phyloP scores from a whole-genome alignment of 1,139 yeast genomes.

The Saccharomyces hybrid region DNA sequence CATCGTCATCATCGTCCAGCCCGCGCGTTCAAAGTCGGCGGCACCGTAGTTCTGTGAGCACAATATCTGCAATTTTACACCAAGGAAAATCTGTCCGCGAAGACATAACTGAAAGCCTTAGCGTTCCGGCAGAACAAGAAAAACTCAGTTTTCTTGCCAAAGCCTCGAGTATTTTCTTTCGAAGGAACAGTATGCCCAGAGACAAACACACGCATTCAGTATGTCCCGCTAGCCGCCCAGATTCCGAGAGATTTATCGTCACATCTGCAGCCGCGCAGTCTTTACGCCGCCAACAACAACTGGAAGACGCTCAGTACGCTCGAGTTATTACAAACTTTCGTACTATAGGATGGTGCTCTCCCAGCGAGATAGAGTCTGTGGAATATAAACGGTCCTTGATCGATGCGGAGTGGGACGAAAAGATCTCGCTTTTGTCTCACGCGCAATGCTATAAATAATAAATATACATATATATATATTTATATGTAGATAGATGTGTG shows the following conservation, averaged over 20 bases:
- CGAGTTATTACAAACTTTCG: neutral
- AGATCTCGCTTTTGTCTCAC: conserved; percentile 6
- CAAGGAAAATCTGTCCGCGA: neutral
- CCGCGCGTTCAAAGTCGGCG: neutral
- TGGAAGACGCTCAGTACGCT: neutral
- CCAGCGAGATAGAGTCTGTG: conserved; percentile 12
- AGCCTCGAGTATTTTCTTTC: neutral
- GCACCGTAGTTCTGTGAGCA: neutral
- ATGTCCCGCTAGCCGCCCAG: neutral
- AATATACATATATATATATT: conserved; percentile 10
- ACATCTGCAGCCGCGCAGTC: neutral
- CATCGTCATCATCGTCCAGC: neutral
- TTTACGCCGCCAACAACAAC: neutral
- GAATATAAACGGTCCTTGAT: conserved; percentile 15
- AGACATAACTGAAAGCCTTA: neutral
- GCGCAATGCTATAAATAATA: conserved; percentile 5
- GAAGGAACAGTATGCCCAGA: neutral
- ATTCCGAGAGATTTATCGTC: neutral
- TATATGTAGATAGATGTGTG: neutral
- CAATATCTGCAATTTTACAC: neutral
- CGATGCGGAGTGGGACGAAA: conserved; percentile 19
- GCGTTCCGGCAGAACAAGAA: neutral
- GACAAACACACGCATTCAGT: neutral
- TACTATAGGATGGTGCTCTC: conserved; percentile 13
- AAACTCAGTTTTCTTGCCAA: neutral